phyloP scores from a whole-genome alignment of 78 protist genomes.

The Isochrysis galbana region DNA sequence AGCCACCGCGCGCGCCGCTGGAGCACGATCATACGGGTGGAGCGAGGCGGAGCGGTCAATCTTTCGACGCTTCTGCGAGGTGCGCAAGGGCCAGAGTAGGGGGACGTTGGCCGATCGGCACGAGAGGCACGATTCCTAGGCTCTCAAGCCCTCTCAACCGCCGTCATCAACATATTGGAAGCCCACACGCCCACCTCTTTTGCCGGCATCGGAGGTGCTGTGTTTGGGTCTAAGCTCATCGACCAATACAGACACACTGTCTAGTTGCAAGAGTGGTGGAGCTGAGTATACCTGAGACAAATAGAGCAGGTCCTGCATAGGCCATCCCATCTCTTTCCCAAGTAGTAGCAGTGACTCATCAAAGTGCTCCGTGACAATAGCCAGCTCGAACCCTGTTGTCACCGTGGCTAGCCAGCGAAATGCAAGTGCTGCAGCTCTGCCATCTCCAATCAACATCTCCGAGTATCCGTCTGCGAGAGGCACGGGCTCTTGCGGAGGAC shows the following conservation, averaged over 20 bases:
- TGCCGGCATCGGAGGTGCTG: too few relatives aligned
- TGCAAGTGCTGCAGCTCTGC: background rate
- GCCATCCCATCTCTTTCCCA: background rate
- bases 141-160: too few relatives aligned
- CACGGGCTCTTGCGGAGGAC: background rate
- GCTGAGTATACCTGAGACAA: too few relatives aligned
- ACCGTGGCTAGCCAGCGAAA: background rate
- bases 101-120: too few relatives aligned
- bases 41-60: background rate
- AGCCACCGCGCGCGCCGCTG: background rate
- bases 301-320: background rate
- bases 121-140: too few relatives aligned
- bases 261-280: too few relatives aligned
- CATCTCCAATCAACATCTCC: background rate
- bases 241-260: too few relatives aligned
- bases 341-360: background rate
- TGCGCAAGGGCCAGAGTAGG: too few relatives aligned
- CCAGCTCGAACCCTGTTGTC: background rate
- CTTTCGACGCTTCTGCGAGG: conserved; percentile 4
- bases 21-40: background rate
- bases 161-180: too few relatives aligned
- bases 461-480: background rate
- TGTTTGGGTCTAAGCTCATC: too few relatives aligned
- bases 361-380: background rate
- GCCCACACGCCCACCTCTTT: too few relatives aligned